Evolutionary conservation across 2,329 filamentous ascomycete species (phyloP), one percentile per base, ranked within the genome.

Genomic region (Fusarium austroafricanum): DNA sequence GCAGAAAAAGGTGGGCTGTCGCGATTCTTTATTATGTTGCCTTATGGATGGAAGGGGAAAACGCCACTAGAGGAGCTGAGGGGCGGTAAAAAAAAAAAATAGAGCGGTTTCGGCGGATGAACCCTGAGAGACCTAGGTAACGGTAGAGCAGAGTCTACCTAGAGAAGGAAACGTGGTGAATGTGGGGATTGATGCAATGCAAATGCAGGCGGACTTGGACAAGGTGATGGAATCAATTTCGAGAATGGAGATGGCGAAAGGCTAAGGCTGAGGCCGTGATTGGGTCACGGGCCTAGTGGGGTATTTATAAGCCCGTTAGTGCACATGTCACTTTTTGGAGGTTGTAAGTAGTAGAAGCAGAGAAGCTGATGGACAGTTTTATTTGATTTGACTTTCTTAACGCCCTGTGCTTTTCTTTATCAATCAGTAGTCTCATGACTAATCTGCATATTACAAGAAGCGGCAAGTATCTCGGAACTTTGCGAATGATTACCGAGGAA

Each of bases 171-270:
- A 45, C 54, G 52, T 51, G 52, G 28, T 42, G 29, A 18, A 21
- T 49, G 61, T 62, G 60, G 62, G 44, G 52, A 35, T 44, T 44
- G 11, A 65, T 65, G 54, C 38, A 65, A 37, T 40, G 49, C 49
- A 46, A 61, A 54, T 61, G 58, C 45, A 40, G 58, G 26, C 26
- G 6, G 29, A 55, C 29, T 42, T 40, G 35, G 49, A 57, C 23
- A 5, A 33, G 26, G 35, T 46, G 55, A 64, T 66, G 55, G 61
- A 65, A 68, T 63, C 49, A 67, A 70, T 70, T 67, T 67, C 38
- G 58, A 35, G 33, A 45, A 65, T 65, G 39, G 46, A 23, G 23
- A 54, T 46, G 40, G 23, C n/a, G n/a, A n/a, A n/a, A 23, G 21
- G 21, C 21, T 23, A 6, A 9, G 38, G 29, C 17, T 3, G 15